These are phyloP conservation scores for Westerdykella aurantiaca DNA, from an alignment of 2,329 filamentous ascomycete genomes.

Conservation along the genomic window DNA sequence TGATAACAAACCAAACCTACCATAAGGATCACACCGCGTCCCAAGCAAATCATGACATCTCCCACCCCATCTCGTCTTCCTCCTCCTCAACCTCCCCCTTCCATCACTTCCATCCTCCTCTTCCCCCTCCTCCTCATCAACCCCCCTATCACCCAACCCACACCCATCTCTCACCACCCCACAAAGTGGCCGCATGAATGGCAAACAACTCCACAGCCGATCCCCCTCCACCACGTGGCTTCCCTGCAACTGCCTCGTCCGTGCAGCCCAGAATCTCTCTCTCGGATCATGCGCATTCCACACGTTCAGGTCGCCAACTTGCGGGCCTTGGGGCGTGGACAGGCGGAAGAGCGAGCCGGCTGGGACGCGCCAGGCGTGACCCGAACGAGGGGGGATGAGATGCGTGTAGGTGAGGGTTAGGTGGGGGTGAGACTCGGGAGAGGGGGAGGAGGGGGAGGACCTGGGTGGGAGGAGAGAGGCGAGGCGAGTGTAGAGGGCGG, in stretches of 20 bases:
- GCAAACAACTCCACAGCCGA: constrained; percentile 70
- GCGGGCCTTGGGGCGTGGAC: constrained; percentile 68
- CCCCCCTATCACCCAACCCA: constrained; percentile 41
- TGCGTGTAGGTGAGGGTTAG: constrained; percentile 16
- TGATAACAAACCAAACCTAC: constrained; percentile 18
- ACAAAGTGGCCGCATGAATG: constrained; percentile 67
- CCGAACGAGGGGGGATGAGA: constrained; percentile 66
- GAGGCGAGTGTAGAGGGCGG: constrained; percentile 23
- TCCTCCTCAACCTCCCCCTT: constrained; percentile 26
- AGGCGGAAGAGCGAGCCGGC: constrained; percentile 65
- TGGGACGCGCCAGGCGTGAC: constrained; percentile 64
- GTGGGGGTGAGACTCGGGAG: not conserved
- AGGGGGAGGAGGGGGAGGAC: too few species aligned
- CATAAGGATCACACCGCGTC: constrained; percentile 77
- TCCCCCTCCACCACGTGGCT: constrained; percentile 68
- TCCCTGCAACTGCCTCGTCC: constrained; percentile 72
- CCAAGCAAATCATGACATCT: constrained; percentile 73
- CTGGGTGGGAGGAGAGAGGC: constrained; percentile 6
- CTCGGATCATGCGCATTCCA: constrained; percentile 72
- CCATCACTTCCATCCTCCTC: constrained; percentile 17
- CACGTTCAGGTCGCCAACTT: constrained; percentile 71
- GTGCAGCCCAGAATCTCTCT: constrained; percentile 75
- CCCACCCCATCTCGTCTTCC: constrained; percentile 55
- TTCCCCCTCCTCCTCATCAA: constrained; percentile 37
- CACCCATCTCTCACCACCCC: constrained; percentile 61